Evolutionary conservation across 805 yeast species (phyloP).

Genomic region (Debaryomyces castellii): DNA sequence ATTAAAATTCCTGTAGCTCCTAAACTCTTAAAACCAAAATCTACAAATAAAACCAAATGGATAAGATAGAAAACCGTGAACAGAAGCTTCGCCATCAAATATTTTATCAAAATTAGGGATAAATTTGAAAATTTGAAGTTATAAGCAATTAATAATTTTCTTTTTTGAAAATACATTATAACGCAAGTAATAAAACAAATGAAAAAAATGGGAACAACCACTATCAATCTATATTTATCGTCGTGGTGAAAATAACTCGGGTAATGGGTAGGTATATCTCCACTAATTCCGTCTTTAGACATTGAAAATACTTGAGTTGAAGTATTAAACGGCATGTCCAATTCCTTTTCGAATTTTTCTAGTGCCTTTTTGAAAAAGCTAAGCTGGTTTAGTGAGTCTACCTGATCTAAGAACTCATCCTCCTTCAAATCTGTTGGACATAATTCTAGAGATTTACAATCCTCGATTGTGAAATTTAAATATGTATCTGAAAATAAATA

Average conservation of each 20-base stretch:
- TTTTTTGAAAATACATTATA: not conserved
- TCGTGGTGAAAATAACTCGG: not conserved
- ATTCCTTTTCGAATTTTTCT: not conserved
- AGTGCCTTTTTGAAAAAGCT: not conserved
- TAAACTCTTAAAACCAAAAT: not conserved
- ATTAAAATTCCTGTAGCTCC: not conserved
- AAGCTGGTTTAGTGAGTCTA: not conserved
- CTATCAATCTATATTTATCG: not conserved
- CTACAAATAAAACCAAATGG: not conserved
- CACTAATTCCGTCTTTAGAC: not conserved
- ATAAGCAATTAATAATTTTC: not conserved
- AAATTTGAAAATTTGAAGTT: constrained; percentile 1
- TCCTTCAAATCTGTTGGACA: not conserved
- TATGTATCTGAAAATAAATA: not conserved
- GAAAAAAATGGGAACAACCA: not conserved
- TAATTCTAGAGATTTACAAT: not conserved
- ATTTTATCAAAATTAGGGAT: not conserved
- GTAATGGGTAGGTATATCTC: not conserved
- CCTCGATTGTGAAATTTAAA: not conserved
- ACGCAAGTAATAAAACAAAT: not conserved
- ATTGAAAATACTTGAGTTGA: not conserved
- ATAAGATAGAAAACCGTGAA: not conserved
- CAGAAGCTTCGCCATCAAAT: not conserved
- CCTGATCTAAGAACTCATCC: not conserved
- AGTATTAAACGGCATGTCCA: not conserved